phyloP scores from a whole-genome alignment of 495 filamentous ascomycete genomes.

The Endocarpon pusillum region DNA sequence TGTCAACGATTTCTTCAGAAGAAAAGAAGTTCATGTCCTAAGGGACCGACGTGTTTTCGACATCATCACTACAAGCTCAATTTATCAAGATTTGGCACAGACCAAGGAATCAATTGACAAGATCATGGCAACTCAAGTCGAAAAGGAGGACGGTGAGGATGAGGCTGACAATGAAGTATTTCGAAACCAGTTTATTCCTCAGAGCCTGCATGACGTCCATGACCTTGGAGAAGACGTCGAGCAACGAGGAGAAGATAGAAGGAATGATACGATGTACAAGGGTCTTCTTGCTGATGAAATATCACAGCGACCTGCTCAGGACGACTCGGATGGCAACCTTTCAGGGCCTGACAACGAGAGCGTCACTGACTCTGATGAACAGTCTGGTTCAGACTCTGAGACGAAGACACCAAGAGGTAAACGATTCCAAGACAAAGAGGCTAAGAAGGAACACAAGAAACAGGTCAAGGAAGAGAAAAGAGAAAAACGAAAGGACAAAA shows the following conservation, averaged over 20 bases:
- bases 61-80: constrained; percentile 51
- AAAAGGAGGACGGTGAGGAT: constrained; percentile 20
- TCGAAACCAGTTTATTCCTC: constrained; percentile 86
- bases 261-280: constrained; percentile 67
- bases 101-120: constrained; percentile 25
- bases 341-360: constrained; percentile 27
- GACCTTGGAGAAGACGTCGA: constrained; percentile 84
- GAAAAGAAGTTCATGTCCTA: constrained; percentile 64
- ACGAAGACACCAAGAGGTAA: constrained; percentile 67
- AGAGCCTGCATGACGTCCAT: constrained; percentile 85
- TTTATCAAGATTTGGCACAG: constrained; percentile 24
- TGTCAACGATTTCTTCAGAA: constrained; percentile 73
- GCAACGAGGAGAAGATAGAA: constrained; percentile 44
- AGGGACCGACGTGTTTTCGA: constrained; percentile 57
- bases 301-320: constrained; percentile 18
- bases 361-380: constrained; percentile 29
- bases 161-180: constrained; percentile 69
- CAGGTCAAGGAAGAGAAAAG: constrained; percentile 89
- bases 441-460: constrained; percentile 74
- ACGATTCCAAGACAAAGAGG: constrained; percentile 78
- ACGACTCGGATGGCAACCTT: constrained; percentile 22
- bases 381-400: constrained; percentile 31
- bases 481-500: constrained; percentile 80
- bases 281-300: constrained; percentile 60
- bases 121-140: constrained; percentile 28